phyloP scores from a whole-genome alignment of 1,139 yeast genomes.

The Zygosaccharomyces sapae region DNA sequence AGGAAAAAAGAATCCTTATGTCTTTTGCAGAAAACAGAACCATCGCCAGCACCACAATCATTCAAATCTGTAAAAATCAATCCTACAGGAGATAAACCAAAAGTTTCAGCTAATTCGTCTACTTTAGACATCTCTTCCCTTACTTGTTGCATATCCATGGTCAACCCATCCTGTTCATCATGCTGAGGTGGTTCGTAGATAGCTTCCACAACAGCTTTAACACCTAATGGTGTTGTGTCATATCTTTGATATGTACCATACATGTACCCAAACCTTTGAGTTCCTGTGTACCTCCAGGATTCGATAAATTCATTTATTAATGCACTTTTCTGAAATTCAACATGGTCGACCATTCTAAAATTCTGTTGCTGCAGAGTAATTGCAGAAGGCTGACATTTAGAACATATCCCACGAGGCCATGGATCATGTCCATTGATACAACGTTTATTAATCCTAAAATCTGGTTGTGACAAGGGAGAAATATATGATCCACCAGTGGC shows the following conservation, averaged over 20 bases:
- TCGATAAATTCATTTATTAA: conserved; percentile 81
- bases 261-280: conserved; percentile 79
- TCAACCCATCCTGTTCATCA: conserved; percentile 80
- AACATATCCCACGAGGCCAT: conserved; percentile 92
- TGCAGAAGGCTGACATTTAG: conserved; percentile 94
- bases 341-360: conserved; percentile 96
- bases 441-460: conserved; percentile 55
- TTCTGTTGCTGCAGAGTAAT: conserved; percentile 85
- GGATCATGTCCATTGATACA: conserved; percentile 85
- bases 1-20: conserved; percentile 88
- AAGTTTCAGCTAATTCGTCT: conserved; percentile 49
- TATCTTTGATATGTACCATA: conserved; percentile 78
- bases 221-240: conserved; percentile 76
- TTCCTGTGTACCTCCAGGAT: conserved; percentile 84
- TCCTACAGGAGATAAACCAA: conserved; percentile 76
- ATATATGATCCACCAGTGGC: conserved; percentile 65
- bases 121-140: conserved; percentile 60
- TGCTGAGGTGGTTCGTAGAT: conserved; percentile 90
- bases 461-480: conserved; percentile 73
- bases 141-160: conserved; percentile 45
- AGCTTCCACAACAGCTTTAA: conserved; percentile 89
- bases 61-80: conserved; percentile 83
- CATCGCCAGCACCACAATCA: conserved; percentile 83
- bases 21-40: conserved; percentile 85
- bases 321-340: conserved; percentile 73